Base-by-base conservation (phyloP, 148 eudicot species). In the Spergularia bocconei region DNA sequence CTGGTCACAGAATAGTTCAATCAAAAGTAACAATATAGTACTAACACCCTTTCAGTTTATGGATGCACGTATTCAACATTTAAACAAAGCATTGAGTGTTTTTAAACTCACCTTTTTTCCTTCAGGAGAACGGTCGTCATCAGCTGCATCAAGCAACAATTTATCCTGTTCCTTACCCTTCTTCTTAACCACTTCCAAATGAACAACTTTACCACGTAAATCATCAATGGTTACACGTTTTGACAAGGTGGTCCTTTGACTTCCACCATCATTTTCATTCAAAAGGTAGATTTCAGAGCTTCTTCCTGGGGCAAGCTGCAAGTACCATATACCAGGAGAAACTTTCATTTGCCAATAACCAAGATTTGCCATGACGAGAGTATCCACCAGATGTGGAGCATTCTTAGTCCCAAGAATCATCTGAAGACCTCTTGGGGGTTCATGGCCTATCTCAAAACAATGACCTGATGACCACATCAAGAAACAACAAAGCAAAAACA, bases 261-360 rank as follows among this genome's bases (percentile, higher is more conserved):
- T 81, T 78, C 88, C 91, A 56, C 84, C 79, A 82, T 84, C 87
- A 79, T 82, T 85, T 81, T 91, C 98, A 80, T 86, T 90, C 74
- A 91, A 82, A 79, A 78, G 74, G 82, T 94, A 94, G 50, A 94
- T 90, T 81, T 90, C 98, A 67, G 93, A 91, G 80, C 98, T 94
- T 87, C 96, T 85, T 70, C 98, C 98, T 13, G 97, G 96, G 72
- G 98, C 98, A 80, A 94, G 90, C 78, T 89, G 92, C 84, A 94
- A 83, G 77, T 92, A 85, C 98, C 97, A 92, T 48, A 92, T 93
- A 52, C 98, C 98, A 71, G 98, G 98, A 79, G 92, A 87, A 67
- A 89, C 98, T 86, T 94, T 94, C 98, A 94, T 89, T 88, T 94
- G 98, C 98, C 98, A 94, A 77, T 94, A 94, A 41, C 98, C 98